Conservation (phyloP, 2,329 filamentous ascomycete species). For the Monilinia fructigena region DNA sequence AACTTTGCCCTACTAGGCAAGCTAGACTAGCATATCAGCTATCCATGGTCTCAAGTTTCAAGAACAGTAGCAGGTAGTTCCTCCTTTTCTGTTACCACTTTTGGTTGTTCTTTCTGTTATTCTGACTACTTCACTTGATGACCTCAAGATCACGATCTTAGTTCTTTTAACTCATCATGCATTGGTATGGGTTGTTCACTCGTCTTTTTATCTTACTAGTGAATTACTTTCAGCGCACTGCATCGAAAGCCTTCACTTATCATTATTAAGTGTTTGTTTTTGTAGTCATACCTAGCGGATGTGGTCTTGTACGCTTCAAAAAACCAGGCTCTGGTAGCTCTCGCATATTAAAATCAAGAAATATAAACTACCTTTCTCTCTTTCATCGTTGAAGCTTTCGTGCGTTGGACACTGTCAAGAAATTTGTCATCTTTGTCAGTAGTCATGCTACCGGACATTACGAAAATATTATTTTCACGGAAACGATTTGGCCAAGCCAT, state of each 20-base stretch:
- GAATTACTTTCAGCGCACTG: not conserved
- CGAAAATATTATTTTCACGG: not conserved
- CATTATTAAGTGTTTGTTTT: not conserved
- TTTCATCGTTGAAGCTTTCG: not conserved
- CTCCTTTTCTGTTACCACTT: not conserved
- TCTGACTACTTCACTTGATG: not conserved
- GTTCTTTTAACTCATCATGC: not conserved
- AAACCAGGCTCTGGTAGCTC: too few species aligned
- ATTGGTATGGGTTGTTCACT: not conserved
- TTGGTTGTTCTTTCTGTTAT: not conserved
- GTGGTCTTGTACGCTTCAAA: not conserved
- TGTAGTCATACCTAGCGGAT: not conserved
- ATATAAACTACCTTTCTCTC: not conserved
- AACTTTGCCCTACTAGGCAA: not conserved
- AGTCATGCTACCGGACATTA: not conserved
- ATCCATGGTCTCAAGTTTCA: too few species aligned
- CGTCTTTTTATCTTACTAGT: not conserved
- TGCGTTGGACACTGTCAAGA: not conserved
- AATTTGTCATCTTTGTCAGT: not conserved
- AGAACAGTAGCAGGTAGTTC: not conserved
- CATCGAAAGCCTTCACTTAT: not conserved
- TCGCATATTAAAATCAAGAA: not conserved
- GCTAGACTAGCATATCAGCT: too few species aligned
- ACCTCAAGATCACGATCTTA: not conserved
- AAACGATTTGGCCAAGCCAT: not conserved